Evolutionary conservation across 139 green algal species (phyloP).

Genomic region (Spirogloea muscicola): DNA sequence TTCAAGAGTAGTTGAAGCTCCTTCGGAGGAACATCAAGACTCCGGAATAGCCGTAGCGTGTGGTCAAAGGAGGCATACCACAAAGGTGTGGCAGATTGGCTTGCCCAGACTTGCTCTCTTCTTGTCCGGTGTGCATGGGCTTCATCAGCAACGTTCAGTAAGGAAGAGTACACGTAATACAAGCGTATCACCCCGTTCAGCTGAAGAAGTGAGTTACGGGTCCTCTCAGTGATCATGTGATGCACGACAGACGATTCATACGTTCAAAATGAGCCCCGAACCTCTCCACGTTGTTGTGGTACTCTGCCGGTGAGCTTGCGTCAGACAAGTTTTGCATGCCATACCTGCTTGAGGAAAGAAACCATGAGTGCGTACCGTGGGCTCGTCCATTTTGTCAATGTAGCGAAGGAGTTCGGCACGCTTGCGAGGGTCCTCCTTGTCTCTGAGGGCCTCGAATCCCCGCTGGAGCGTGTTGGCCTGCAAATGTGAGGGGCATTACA

Average conservation of each 20-base stretch:
- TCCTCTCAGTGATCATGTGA: too few relatives aligned
- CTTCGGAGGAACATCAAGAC: neutral
- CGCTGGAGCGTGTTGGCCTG: slow-evolving; percentile 6
- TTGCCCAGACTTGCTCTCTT: neutral
- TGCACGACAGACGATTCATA: too few relatives aligned
- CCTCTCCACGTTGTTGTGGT: too few relatives aligned
- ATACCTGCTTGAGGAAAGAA: too few relatives aligned
- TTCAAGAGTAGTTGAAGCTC: slow-evolving; percentile 8
- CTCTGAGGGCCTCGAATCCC: slow-evolving; percentile 20
- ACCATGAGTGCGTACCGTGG: too few relatives aligned
- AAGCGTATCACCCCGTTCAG: slow-evolving; percentile 13
- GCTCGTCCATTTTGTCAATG: slow-evolving; percentile 26
- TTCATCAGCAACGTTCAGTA: slow-evolving; percentile 37
- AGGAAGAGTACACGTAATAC: slow-evolving; percentile 23
- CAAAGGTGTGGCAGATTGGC: neutral
- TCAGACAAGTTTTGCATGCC: too few relatives aligned
- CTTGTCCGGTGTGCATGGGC: slow-evolving; percentile 17
- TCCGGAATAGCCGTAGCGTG: slow-evolving; percentile 18
- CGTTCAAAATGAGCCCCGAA: too few relatives aligned
- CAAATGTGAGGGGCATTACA: too few relatives aligned
- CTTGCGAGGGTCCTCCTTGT: slow-evolving; percentile 14
- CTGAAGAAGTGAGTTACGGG: too few relatives aligned
- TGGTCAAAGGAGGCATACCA: slow-evolving; percentile 35
- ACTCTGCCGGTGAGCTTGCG: too few relatives aligned
- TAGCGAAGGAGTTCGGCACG: slow-evolving; percentile 26